phyloP scores from a whole-genome alignment of 768 basidiomycete species.

The Imleria badia region DNA sequence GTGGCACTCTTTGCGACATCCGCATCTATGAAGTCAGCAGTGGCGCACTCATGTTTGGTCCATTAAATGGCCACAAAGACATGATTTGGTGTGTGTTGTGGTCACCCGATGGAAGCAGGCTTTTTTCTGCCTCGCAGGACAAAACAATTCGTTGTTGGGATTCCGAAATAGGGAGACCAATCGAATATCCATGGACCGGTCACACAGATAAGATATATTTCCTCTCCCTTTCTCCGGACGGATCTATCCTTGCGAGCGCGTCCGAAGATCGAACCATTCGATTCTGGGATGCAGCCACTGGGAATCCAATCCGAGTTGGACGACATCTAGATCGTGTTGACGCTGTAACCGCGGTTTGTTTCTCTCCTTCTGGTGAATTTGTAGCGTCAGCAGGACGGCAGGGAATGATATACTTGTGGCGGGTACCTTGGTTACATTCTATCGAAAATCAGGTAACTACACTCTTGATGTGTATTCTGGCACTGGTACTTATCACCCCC shows the following conservation, averaged over 20 bases:
- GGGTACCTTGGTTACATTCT: not conserved
- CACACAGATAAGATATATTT: not conserved
- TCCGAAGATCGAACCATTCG: conserved; percentile 2
- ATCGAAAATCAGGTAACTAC: not conserved
- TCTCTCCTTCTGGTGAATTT: not conserved
- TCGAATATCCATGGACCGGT: not conserved
- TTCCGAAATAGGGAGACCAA: not conserved
- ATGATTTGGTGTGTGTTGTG: not conserved
- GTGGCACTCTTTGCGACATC: not conserved
- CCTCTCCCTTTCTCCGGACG: conserved; percentile 1
- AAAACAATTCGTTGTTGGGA: conserved; percentile 13
- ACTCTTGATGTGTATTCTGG: too few relatives aligned
- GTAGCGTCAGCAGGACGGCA: not conserved
- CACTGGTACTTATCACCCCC: too few relatives aligned
- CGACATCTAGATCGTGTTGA: not conserved
- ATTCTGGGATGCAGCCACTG: conserved; percentile 5
- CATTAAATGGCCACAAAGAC: too few relatives aligned
- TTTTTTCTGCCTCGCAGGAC: not conserved
- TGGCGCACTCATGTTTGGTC: not conserved
- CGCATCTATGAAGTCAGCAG: not conserved
- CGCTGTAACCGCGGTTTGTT: fast-evolving
- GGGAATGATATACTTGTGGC: not conserved
- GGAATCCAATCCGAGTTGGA: not conserved
- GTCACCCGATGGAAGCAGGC: not conserved
- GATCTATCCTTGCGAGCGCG: conserved; percentile 7